These are phyloP conservation scores for Wallemia ichthyophaga DNA, from an alignment of 1,284 basidiomycete species.

Conservation along the genomic window DNA sequence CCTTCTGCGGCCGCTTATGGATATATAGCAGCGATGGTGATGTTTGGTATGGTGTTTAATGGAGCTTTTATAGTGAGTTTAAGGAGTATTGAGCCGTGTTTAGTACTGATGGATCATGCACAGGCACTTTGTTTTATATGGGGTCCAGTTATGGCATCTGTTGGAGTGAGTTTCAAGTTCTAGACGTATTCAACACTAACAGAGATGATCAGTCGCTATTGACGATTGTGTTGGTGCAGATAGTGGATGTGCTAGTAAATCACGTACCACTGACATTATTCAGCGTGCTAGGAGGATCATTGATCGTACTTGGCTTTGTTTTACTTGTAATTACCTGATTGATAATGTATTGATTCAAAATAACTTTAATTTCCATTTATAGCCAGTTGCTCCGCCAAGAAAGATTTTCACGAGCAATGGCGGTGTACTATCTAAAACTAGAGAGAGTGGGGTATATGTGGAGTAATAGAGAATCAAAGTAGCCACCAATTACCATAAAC, in stretches of 20 bases:
- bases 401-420: too few species aligned
- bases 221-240: slow-evolving; percentile 47
- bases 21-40: slow-evolving; percentile 29
- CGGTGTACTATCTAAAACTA: too few species aligned
- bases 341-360: not conserved
- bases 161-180: slow-evolving; percentile 2
- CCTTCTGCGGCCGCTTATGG: slow-evolving; percentile 18
- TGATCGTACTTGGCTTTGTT: not conserved
- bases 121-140: slow-evolving; percentile 47
- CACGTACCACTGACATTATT: slow-evolving; percentile 26
- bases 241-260: slow-evolving; percentile 36
- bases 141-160: slow-evolving; percentile 35
- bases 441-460: too few species aligned
- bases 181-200: slow-evolving; percentile 19
- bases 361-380: too few species aligned
- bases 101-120: too few species aligned
- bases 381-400: too few species aligned
- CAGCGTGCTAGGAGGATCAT: not conserved
- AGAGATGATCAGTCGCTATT: slow-evolving; percentile 47
- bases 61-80: slow-evolving; percentile 36
- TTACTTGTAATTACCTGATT: not conserved
- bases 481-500: too few species aligned
- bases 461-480: too few species aligned
- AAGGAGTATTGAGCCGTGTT: not conserved
- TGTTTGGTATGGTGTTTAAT: slow-evolving; percentile 39